phyloP scores from a whole-genome alignment of 352 stramenopile species.

The Hyaloperonospora brassicae region DNA sequence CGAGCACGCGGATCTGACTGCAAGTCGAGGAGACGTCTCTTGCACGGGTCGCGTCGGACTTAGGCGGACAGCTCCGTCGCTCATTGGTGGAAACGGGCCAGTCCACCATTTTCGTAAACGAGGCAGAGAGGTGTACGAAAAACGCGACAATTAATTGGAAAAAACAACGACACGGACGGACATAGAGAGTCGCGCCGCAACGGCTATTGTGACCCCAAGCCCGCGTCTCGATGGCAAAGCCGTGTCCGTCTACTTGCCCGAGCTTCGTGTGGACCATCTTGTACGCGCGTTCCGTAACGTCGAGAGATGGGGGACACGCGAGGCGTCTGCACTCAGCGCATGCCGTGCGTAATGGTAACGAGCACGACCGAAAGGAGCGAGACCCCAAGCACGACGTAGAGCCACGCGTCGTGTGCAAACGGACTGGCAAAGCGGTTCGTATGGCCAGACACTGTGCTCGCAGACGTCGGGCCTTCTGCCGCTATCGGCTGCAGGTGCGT shows the following conservation, averaged over 20 bases:
- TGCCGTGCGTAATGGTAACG: slow-evolving; percentile 64
- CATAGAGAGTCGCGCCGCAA: no score
- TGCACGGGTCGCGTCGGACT: slow-evolving; percentile 6
- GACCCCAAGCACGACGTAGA: slow-evolving; percentile 60
- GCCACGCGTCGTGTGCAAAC: slow-evolving; percentile 54
- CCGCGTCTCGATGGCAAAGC: no score
- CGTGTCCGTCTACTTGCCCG: no score
- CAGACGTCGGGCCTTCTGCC: neutral
- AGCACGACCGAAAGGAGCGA: slow-evolving; percentile 51
- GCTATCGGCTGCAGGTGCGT: slow-evolving; percentile 32
- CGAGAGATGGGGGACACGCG: neutral
- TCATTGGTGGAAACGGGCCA: slow-evolving; percentile 18
- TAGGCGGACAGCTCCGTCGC: neutral
- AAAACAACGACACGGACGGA: no score
- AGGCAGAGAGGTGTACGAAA: neutral
- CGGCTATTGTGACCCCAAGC: neutral
- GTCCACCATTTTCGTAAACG: slow-evolving; percentile 3
- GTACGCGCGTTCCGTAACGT: neutral
- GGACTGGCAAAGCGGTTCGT: slow-evolving; percentile 73
- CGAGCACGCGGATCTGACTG: slow-evolving; percentile 12
- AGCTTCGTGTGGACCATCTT: no score
- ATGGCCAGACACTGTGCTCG: slow-evolving; percentile 13
- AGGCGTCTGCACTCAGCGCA: slow-evolving; percentile 20
- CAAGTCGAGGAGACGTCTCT: slow-evolving; percentile 11
- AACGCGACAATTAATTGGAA: neutral